A percentile compares a stretch with the other conserved stretches of the same genome.
phyloP scores from a whole-genome alignment of 208 protist genomes.

The Leishmania major region DNA sequence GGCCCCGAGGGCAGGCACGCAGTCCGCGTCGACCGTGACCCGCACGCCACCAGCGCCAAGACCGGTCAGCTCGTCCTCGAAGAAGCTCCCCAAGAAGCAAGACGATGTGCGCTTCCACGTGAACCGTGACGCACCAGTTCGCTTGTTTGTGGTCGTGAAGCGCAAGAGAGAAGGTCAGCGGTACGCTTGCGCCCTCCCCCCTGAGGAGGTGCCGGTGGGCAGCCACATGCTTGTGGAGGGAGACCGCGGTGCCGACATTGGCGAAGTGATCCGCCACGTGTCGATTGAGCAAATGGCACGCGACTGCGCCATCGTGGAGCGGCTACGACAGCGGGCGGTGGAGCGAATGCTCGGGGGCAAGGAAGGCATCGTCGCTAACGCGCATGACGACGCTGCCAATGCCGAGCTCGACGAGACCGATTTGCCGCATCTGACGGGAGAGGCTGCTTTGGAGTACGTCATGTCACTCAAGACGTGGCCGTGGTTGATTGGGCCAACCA shows the following conservation, averaged over 20 bases:
- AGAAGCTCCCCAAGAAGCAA: constrained; percentile 2
- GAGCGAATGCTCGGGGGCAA: constrained; percentile 19
- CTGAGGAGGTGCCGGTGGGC: constrained; percentile 34
- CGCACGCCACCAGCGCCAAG: background rate
- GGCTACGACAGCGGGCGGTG: constrained; percentile 24
- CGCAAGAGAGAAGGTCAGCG: constrained; percentile 57
- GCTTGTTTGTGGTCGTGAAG: constrained; percentile 59
- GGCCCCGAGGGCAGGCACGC: background rate
- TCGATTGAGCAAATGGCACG: constrained; percentile 41
- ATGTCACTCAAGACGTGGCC: constrained; percentile 42
- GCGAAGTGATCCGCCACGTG: constrained; percentile 45
- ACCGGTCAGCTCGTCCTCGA: background rate
- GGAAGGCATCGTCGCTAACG: background rate
- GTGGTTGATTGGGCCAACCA: constrained; percentile 42
- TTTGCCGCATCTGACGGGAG: constrained; percentile 20
- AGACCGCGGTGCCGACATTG: constrained; percentile 68
- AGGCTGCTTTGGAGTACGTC: constrained; percentile 27
- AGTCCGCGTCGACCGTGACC: background rate
- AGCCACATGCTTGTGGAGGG: constrained; percentile 61
- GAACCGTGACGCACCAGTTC: constrained; percentile 34
- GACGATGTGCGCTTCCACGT: constrained; percentile 30
- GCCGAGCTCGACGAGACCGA: constrained; percentile 6
- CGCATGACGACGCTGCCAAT: background rate
- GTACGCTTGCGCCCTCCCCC: constrained; percentile 38
- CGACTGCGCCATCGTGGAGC: constrained; percentile 38